A percentile compares a stretch with the other conserved stretches of the same genome.
Conservation (phyloP, 2,329 filamentous ascomycete genomes). For the Aspergillus sp. region DNA sequence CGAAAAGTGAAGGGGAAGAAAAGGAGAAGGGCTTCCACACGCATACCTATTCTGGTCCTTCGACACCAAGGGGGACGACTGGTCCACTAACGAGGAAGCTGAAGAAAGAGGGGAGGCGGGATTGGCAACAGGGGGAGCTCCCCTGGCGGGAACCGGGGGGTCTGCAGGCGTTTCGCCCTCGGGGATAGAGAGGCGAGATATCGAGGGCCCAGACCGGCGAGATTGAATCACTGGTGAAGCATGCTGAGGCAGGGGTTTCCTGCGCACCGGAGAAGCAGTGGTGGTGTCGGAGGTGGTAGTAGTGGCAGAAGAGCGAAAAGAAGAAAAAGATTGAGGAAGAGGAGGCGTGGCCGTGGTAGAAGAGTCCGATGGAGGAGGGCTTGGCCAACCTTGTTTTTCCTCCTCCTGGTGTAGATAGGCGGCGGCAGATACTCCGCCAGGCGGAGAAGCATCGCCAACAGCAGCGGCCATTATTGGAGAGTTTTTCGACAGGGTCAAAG, state of each 20-base stretch:
- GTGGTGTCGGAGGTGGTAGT: constrained; percentile 36
- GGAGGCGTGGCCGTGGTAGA: constrained; percentile 9
- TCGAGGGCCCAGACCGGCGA: constrained; percentile 14
- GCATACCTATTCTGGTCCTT: constrained; percentile 39
- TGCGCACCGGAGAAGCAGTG: constrained; percentile 34
- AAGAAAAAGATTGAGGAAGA: background rate
- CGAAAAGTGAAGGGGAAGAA: background rate
- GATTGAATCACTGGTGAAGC: constrained; percentile 38
- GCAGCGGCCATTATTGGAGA: background rate
- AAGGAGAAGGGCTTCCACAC: constrained; percentile 2
- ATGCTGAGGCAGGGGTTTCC: constrained; percentile 52
- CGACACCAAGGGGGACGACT: constrained; percentile 25
- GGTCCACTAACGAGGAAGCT: constrained; percentile 15
- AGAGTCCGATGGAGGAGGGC: constrained; percentile 12
- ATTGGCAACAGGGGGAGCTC: constrained; percentile 3
- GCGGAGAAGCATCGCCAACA: constrained; percentile 11
- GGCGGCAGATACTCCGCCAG: constrained; percentile 12
- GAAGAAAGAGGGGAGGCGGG: constrained; percentile 19
- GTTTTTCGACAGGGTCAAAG: too few relatives aligned
- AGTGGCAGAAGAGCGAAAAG: constrained; percentile 18
- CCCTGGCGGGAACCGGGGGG: constrained; percentile 2
- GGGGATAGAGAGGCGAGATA: constrained; percentile 15
- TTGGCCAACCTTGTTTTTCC: constrained; percentile 8
- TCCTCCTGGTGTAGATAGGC: constrained; percentile 6
- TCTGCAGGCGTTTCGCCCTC: constrained; percentile 17